A percentile compares a stretch with the other conserved stretches of the same genome.
phyloP scores from a whole-genome alignment of 257 asterid species.

The Nicotiana obtusifolia region DNA sequence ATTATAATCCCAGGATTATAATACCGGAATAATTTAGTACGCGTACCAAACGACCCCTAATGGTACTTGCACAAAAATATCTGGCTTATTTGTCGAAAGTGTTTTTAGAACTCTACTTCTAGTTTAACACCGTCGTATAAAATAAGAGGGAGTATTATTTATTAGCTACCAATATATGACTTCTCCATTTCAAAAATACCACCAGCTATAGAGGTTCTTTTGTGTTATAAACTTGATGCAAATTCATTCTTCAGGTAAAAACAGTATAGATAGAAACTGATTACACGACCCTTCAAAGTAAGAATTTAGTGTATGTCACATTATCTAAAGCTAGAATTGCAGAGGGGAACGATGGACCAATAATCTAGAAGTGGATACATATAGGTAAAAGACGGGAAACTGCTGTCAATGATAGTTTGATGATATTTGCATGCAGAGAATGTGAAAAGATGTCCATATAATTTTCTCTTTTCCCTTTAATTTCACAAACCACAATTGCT shows the following conservation, averaged over 20 bases:
- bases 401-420: background rate
- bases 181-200: background rate
- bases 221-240: background rate
- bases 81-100: background rate
- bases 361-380: background rate
- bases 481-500: background rate
- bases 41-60: too few species aligned
- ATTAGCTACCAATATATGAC: background rate
- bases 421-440: background rate
- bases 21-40: too few species aligned
- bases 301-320: background rate
- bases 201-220: background rate
- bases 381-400: too few species aligned
- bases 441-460: background rate
- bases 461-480: background rate
- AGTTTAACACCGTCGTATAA: background rate
- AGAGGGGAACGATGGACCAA: background rate
- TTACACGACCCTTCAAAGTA: background rate
- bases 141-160: background rate
- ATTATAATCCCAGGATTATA: too few species aligned
- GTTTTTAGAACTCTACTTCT: background rate
- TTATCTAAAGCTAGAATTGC: background rate
- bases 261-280: background rate
- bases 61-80: background rate
- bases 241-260: background rate